Percentiles rank a stretch among this genome's conserved stretches.
phyloP scores from a whole-genome alignment of 1,284 basidiomycete genomes.

The Tremellales sp. region DNA sequence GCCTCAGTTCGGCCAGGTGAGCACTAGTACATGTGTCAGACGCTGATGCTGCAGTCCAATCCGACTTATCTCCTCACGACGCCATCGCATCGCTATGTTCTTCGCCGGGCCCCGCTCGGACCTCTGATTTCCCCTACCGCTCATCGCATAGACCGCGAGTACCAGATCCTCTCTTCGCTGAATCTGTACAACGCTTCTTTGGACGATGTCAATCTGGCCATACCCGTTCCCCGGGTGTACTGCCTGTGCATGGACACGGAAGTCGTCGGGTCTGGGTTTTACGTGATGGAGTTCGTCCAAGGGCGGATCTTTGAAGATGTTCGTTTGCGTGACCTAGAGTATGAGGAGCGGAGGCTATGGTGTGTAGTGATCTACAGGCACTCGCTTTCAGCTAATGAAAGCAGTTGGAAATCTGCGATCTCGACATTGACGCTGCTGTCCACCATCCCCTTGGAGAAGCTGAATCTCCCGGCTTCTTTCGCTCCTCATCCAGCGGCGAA shows the following conservation, averaged over 20 bases:
- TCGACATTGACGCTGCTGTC: constrained; percentile 70
- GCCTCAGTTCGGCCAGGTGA: constrained; percentile 68
- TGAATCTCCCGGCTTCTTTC: constrained; percentile 69
- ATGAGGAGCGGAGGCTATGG: constrained; percentile 67
- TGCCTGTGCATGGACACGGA: constrained; percentile 71
- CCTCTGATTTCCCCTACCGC: constrained; percentile 80
- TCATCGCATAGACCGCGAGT: constrained; percentile 92
- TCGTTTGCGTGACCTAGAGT: constrained; percentile 63
- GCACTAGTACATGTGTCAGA: constrained; percentile 1
- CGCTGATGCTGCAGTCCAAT: constrained; percentile 62
- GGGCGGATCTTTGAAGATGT: constrained; percentile 89
- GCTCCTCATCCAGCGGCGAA: constrained; percentile 59
- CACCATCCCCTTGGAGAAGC: constrained; percentile 61
- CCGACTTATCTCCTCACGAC: constrained; percentile 68
- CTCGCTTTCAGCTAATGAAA: neutral
- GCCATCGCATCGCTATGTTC: constrained; percentile 52
- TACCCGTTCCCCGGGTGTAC: constrained; percentile 84
- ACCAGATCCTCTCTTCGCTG: constrained; percentile 70
- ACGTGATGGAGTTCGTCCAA: constrained; percentile 90
- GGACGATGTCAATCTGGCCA: constrained; percentile 26
- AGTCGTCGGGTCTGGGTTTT: constrained; percentile 86
- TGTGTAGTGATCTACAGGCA: constrained; percentile 42
- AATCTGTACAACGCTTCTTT: constrained; percentile 61
- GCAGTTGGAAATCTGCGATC: constrained; percentile 73
- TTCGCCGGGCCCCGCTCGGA: constrained; percentile 92